A percentile compares a stretch with the other conserved stretches of the same genome.
Evolutionary conservation across 2,329 filamentous ascomycete species (phyloP).

Genomic region (Ramularia collo-cygni): DNA sequence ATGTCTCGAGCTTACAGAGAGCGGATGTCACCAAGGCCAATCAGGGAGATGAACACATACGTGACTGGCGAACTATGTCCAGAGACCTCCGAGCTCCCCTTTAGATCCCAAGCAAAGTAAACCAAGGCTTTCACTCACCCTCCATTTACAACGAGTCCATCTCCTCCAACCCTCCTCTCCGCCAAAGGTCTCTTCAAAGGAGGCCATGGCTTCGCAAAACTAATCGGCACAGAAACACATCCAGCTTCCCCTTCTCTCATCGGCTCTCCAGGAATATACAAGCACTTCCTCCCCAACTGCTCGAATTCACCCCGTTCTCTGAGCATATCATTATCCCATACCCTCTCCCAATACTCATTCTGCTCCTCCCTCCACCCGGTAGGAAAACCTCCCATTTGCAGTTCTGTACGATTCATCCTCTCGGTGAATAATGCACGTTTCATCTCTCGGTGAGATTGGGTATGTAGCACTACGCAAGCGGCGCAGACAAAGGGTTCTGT

Average conservation of each 20-base stretch:
- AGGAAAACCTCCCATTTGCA: constrained; percentile 8
- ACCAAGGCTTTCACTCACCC: no score
- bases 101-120: no score
- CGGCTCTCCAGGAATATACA: constrained; percentile 8
- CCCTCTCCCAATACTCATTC: constrained; percentile 6
- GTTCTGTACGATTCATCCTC: constrained; percentile 3
- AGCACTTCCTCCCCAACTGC: constrained; percentile 11
- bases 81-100: no score
- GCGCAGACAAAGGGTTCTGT: constrained; percentile 13
- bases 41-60: no score
- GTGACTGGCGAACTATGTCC: no score
- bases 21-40: no score
- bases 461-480: constrained; percentile 11
- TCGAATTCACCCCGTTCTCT: constrained; percentile 10
- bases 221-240: background rate
- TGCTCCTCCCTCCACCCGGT: constrained; percentile 8
- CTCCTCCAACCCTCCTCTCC: no score
- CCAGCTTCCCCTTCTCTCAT: background rate
- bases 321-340: constrained; percentile 14
- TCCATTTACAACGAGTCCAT: no score
- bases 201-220: constrained; percentile 1
- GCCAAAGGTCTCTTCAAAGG: constrained; percentile 5
- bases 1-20: no score
- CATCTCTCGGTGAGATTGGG: constrained; percentile 10
- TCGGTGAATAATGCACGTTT: constrained; percentile 10